Conservation (phyloP, 148 eudicot genomes). For the Nepenthes gracilis region DNA sequence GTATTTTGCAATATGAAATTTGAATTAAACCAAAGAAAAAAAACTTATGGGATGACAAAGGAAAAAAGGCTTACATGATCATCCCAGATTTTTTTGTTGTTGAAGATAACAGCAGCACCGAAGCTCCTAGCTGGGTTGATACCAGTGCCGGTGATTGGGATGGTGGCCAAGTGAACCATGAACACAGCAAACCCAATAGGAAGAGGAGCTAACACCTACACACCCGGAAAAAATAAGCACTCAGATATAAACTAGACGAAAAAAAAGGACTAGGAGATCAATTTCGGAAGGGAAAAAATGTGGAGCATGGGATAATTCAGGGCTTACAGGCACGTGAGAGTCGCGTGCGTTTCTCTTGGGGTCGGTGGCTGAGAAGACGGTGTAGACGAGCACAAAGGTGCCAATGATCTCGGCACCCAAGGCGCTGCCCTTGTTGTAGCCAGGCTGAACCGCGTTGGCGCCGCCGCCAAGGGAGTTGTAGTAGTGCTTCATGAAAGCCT, state of each 20-base stretch:
- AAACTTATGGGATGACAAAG: neutral
- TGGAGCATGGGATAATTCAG: too few species aligned
- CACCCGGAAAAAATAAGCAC: neutral
- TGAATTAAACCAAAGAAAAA: neutral
- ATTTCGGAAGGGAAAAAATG: too few species aligned
- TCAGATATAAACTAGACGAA: neutral
- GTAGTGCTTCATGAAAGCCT: slow-evolving; percentile 61
- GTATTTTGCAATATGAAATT: too few species aligned
- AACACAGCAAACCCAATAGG: slow-evolving; percentile 92
- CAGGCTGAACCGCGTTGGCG: slow-evolving; percentile 39
- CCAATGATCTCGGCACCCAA: slow-evolving; percentile 87
- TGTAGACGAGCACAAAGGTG: slow-evolving; percentile 81
- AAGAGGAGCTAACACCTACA: slow-evolving; percentile 70
- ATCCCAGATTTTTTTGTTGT: slow-evolving; percentile 61
- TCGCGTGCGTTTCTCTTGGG: slow-evolving; percentile 86
- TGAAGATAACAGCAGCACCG: slow-evolving; percentile 81
- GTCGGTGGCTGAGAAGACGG: slow-evolving; percentile 88
- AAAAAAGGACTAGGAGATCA: too few species aligned
- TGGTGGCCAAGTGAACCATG: slow-evolving; percentile 90
- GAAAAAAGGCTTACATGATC: slow-evolving; percentile 40
- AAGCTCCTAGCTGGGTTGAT: slow-evolving; percentile 95
- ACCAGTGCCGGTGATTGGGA: slow-evolving; percentile 84
- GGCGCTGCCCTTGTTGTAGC: slow-evolving; percentile 69
- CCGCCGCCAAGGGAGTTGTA: slow-evolving; percentile 61
- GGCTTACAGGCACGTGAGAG: slow-evolving; percentile 77